phyloP scores from a whole-genome alignment of 75 land plant species.

The Larix kaempferi region DNA sequence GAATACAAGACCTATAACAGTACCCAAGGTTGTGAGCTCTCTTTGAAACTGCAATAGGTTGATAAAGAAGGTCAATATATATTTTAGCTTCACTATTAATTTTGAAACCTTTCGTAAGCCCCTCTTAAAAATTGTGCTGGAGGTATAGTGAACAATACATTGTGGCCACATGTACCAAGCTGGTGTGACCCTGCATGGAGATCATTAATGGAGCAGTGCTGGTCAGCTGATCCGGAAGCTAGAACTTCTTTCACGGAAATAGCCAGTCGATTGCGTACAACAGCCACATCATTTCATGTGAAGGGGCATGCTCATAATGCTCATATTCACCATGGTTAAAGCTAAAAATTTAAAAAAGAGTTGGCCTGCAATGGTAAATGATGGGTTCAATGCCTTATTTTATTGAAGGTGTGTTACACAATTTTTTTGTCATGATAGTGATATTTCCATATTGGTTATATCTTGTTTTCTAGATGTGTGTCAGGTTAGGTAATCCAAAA shows the following conservation, averaged over 20 bases:
- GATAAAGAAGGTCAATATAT: not conserved
- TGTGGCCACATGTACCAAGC: constrained; percentile 65
- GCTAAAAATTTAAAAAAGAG: not conserved
- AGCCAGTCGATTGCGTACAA: constrained; percentile 46
- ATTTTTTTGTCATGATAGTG: not conserved
- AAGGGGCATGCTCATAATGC: constrained; percentile 26
- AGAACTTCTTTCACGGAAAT: constrained; percentile 73
- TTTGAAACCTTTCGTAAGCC: not conserved
- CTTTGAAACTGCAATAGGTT: not conserved
- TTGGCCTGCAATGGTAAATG: too few species aligned
- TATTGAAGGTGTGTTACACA: not conserved
- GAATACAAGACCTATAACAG: not conserved
- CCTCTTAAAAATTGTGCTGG: constrained; percentile 27
- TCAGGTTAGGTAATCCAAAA: not conserved
- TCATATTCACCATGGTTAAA: constrained; percentile 8
- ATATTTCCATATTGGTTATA: constrained; percentile 2
- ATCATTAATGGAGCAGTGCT: constrained; percentile 76
- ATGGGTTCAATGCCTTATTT: not conserved
- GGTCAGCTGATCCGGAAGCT: constrained; percentile 70
- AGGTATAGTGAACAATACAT: constrained; percentile 72
- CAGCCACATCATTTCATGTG: constrained; percentile 37
- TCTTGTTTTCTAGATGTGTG: not conserved
- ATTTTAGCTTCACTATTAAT: not conserved
- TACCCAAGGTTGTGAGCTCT: not conserved
- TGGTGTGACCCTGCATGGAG: constrained; percentile 69